Percentiles rank a stretch among this genome's conserved stretches.
phyloP scores from a whole-genome alignment of 352 stramenopile genomes.

The Aphanomyces euteiches region DNA sequence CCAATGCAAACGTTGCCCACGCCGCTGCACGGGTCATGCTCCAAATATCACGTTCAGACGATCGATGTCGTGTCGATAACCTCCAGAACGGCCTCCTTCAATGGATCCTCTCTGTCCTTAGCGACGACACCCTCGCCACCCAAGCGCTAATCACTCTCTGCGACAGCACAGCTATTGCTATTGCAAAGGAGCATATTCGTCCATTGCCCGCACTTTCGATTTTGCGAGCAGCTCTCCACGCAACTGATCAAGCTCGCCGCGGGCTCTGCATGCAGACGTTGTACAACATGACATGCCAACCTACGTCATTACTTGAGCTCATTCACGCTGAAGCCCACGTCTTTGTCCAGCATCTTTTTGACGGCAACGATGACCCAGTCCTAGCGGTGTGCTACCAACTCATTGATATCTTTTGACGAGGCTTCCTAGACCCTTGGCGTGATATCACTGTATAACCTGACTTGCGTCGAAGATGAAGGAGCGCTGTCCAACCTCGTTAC shows the following conservation, averaged over 20 bases:
- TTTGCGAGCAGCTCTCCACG: background rate
- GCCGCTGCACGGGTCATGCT: slow-evolving; percentile 68
- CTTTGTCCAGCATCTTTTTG: background rate
- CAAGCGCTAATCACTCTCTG: slow-evolving; percentile 23
- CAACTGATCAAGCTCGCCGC: background rate
- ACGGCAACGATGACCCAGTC: background rate
- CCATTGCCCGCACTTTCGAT: background rate
- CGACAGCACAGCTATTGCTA: background rate
- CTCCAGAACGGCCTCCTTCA: slow-evolving; percentile 72
- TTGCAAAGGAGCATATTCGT: background rate
- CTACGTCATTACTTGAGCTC: slow-evolving; percentile 43
- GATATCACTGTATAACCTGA: slow-evolving; percentile 74
- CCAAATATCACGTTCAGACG: slow-evolving; percentile 64
- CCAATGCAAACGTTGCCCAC: slow-evolving; percentile 53
- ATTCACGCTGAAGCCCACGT: slow-evolving; percentile 39
- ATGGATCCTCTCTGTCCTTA: slow-evolving; percentile 47
- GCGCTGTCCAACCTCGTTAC: slow-evolving; percentile 51
- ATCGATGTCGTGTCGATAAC: slow-evolving; percentile 62
- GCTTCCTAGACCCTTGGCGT: slow-evolving; percentile 40
- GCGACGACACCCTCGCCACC: background rate
- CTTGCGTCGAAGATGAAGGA: slow-evolving; percentile 37
- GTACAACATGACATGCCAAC: slow-evolving; percentile 74
- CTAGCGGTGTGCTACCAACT: background rate
- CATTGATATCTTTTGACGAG: background rate
- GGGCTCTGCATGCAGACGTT: slow-evolving; percentile 57